Conservation (phyloP, 1,284 basidiomycete genomes). For the Schizophyllum amplum region DNA sequence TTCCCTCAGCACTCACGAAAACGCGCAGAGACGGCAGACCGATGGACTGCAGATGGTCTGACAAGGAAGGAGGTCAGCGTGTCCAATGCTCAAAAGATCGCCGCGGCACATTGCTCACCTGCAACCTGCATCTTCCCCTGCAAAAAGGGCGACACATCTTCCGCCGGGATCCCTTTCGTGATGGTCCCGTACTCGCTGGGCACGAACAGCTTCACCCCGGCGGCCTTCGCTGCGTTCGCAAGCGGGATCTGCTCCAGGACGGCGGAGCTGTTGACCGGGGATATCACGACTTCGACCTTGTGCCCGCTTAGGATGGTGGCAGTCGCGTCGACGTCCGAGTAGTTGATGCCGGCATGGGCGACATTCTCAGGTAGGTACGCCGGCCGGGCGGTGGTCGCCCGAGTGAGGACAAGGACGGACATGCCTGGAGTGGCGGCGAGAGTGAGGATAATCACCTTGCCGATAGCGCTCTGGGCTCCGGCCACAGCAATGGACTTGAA, state of each 20-base stretch:
- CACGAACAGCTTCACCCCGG: no score
- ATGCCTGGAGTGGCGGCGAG: no score
- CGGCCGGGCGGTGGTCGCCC: slow-evolving; percentile 1
- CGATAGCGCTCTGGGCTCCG: no score
- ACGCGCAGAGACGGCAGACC: slow-evolving; percentile 14
- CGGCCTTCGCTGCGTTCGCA: no score
- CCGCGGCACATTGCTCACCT: no score
- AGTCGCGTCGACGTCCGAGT: slow-evolving; percentile 9
- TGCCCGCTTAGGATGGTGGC: slow-evolving; percentile 11
- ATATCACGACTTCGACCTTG: slow-evolving; percentile 11
- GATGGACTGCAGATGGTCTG: slow-evolving; percentile 11
- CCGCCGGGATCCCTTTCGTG: slow-evolving; percentile 14
- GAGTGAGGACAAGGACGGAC: slow-evolving; percentile 9
- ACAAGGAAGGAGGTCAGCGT: not conserved
- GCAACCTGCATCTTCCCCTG: slow-evolving; percentile 14
- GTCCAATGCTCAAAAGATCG: not conserved
- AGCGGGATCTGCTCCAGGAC: no score
- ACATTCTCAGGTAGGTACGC: slow-evolving; percentile 6
- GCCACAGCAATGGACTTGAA: no score
- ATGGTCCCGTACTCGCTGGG: no score
- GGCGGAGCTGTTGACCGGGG: slow-evolving; percentile 4
- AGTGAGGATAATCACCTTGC: slow-evolving; percentile 4
- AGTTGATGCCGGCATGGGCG: slow-evolving; percentile 13
- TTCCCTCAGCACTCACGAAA: slow-evolving; percentile 9
- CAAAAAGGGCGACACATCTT: slow-evolving; percentile 19